A percentile compares a stretch with the other conserved stretches of the same genome.
phyloP scores from a whole-genome alignment of 2,329 filamentous ascomycete species.

The Stagonosporopsis vannaccii region DNA sequence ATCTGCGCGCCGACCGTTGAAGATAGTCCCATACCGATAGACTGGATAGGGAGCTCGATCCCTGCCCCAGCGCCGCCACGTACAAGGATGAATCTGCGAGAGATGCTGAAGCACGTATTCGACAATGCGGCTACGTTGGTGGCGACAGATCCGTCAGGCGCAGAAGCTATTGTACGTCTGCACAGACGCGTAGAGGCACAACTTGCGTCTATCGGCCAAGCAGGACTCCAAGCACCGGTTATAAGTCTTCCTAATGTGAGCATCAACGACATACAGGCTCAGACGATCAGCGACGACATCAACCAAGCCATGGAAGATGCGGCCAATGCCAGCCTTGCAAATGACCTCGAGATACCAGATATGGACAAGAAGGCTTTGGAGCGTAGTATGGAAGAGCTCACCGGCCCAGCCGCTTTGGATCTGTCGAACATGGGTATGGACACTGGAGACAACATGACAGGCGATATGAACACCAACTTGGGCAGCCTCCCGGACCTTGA shows the following conservation, averaged over 20 bases:
- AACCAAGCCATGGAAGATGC: constrained; percentile 49
- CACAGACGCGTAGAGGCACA: constrained; percentile 72
- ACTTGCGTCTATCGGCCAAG: constrained; percentile 50
- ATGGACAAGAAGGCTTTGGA: constrained; percentile 46
- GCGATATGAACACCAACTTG: constrained; percentile 32
- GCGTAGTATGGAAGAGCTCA: constrained; percentile 42
- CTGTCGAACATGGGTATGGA: constrained; percentile 43
- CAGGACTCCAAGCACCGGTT: constrained; percentile 32
- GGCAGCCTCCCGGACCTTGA: constrained; percentile 39
- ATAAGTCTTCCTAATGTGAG: constrained; percentile 40
- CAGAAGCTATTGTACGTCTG: constrained; percentile 69
- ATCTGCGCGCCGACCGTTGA: constrained; percentile 68
- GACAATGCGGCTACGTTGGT: constrained; percentile 65
- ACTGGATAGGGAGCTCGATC: constrained; percentile 43
- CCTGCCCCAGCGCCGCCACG: constrained; percentile 35
- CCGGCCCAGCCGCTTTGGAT: constrained; percentile 36
- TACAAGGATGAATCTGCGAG: constrained; percentile 63
- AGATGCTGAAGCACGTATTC: constrained; percentile 65
- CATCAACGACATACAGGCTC: constrained; percentile 37
- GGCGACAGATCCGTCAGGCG: constrained; percentile 63
- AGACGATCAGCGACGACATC: constrained; percentile 39
- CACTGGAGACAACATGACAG: constrained; percentile 27
- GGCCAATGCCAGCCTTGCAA: constrained; percentile 41
- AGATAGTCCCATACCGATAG: constrained; percentile 46
- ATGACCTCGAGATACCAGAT: constrained; percentile 39